phyloP scores from a whole-genome alignment of 2,329 filamentous ascomycete species.

The Beauveria sp. region DNA sequence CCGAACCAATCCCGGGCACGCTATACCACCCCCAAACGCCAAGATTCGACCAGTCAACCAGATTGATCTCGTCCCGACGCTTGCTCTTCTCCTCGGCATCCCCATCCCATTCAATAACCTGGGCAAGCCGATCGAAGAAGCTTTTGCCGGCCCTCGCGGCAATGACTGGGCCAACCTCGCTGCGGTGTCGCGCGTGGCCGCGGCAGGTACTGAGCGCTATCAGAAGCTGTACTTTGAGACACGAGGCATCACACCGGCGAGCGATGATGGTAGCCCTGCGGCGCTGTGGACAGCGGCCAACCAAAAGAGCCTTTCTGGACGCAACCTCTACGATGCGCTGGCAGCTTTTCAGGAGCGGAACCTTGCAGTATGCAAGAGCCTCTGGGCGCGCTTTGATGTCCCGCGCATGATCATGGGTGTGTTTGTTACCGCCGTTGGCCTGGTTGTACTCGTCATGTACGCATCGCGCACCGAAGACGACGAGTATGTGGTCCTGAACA shows the following conservation, averaged over 20 bases:
- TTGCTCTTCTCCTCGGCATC: constrained; percentile 79
- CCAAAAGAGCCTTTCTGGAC: constrained; percentile 30
- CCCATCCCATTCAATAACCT: constrained; percentile 96
- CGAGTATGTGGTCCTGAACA: constrained; percentile 45
- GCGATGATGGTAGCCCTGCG: constrained; percentile 32
- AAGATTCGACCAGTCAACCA: constrained; percentile 72
- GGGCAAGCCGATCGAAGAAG: constrained; percentile 87
- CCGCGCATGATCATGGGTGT: constrained; percentile 79
- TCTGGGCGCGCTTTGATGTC: constrained; percentile 92
- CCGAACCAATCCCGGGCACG: constrained; percentile 54
- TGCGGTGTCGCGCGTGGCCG: constrained; percentile 65
- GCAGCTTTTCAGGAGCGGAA: constrained; percentile 70
- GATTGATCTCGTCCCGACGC: constrained; percentile 90
- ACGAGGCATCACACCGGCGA: constrained; percentile 57
- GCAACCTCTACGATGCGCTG: constrained; percentile 50
- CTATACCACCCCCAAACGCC: constrained; percentile 57
- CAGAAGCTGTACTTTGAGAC: constrained; percentile 74
- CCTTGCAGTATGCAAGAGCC: constrained; percentile 66
- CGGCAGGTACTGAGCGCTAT: constrained; percentile 84
- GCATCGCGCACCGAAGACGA: constrained; percentile 52
- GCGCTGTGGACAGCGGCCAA: constrained; percentile 42
- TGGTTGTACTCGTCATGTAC: constrained; percentile 66
- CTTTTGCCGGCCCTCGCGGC: constrained; percentile 66
- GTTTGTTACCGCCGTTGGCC: constrained; percentile 56
- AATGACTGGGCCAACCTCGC: constrained; percentile 71